These are phyloP conservation scores for Boletales sp. DNA, from an alignment of 768 basidiomycete species.

Conservation along the genomic window DNA sequence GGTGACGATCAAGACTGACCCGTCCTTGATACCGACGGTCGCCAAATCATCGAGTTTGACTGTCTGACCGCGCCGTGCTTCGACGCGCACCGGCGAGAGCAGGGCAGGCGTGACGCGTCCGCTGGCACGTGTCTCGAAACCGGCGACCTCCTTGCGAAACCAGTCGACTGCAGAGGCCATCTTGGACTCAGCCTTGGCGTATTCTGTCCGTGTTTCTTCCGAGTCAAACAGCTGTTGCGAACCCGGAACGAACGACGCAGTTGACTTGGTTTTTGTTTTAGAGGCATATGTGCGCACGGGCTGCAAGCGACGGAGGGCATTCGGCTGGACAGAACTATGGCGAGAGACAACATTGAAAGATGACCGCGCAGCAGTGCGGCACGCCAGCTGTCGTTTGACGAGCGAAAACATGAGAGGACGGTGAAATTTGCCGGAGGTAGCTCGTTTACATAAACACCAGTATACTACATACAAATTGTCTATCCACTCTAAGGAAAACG, in stretches of 20 bases:
- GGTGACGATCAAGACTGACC: conserved; percentile 67
- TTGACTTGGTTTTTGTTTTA: conserved; percentile 40
- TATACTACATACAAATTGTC: neutral
- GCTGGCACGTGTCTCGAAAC: conserved; percentile 63
- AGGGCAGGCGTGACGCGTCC: conserved; percentile 76
- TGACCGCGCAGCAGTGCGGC: neutral
- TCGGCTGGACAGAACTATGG: neutral
- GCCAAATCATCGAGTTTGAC: conserved; percentile 66
- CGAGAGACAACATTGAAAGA: neutral
- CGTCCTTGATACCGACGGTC: conserved; percentile 78
- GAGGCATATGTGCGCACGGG: conserved; percentile 25
- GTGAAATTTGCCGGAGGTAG: too few species aligned
- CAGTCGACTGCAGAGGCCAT: conserved; percentile 68
- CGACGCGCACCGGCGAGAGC: conserved; percentile 65
- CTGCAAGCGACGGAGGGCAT: neutral
- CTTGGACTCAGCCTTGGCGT: conserved; percentile 55
- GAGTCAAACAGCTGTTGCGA: conserved; percentile 61
- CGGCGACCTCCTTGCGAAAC: conserved; percentile 76
- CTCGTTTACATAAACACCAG: too few species aligned
- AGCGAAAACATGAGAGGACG: neutral
- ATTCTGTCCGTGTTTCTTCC: conserved; percentile 53
- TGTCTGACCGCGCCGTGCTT: conserved; percentile 36
- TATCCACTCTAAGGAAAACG: conserved; percentile 38
- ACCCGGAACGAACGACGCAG: conserved; percentile 60
- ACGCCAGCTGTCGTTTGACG: conserved; percentile 1